phyloP scores from a whole-genome alignment of 2,329 filamentous ascomycete species.

The Fonsecaea pedrosoi region DNA sequence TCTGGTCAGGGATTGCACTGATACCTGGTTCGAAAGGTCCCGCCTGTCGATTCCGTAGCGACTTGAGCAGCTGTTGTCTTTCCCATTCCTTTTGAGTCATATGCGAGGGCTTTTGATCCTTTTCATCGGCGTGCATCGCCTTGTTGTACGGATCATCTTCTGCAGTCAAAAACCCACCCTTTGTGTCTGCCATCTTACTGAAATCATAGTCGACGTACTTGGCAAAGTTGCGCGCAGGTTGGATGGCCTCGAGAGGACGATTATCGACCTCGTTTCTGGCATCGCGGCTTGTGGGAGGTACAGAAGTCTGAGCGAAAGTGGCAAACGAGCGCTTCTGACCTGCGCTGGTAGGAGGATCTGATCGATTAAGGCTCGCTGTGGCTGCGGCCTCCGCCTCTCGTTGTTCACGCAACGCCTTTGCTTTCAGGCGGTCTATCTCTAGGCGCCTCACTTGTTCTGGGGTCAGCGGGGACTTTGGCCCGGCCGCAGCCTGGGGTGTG shows the following conservation, averaged over 20 bases:
- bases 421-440: slow-evolving; percentile 86
- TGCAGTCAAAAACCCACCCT: slow-evolving; percentile 89
- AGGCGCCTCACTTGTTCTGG: slow-evolving; percentile 67
- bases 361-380: slow-evolving; percentile 44
- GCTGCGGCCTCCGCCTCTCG: slow-evolving; percentile 65
- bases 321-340: slow-evolving; percentile 76
- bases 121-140: slow-evolving; percentile 66
- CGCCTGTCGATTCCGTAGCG: slow-evolving; percentile 73
- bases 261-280: slow-evolving; percentile 56
- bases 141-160: slow-evolving; percentile 92
- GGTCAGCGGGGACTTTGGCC: slow-evolving; percentile 58
- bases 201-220: slow-evolving; percentile 98
- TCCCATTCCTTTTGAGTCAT: slow-evolving; percentile 96
- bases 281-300: slow-evolving; percentile 71
- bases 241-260: slow-evolving; percentile 61
- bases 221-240: slow-evolving; percentile 83
- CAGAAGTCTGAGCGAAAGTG: slow-evolving; percentile 64
- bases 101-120: slow-evolving; percentile 75
- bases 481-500: slow-evolving; percentile 48
- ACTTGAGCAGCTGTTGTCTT: slow-evolving; percentile 74
- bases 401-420: slow-evolving; percentile 82
- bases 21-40: slow-evolving; percentile 89
- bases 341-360: slow-evolving; percentile 57
- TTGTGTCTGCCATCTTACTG: slow-evolving; percentile 96
- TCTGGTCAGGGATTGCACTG: slow-evolving; percentile 70